Evolutionary conservation across 768 basidiomycete genomes (phyloP).

Genomic region (Trametopsis cervina): DNA sequence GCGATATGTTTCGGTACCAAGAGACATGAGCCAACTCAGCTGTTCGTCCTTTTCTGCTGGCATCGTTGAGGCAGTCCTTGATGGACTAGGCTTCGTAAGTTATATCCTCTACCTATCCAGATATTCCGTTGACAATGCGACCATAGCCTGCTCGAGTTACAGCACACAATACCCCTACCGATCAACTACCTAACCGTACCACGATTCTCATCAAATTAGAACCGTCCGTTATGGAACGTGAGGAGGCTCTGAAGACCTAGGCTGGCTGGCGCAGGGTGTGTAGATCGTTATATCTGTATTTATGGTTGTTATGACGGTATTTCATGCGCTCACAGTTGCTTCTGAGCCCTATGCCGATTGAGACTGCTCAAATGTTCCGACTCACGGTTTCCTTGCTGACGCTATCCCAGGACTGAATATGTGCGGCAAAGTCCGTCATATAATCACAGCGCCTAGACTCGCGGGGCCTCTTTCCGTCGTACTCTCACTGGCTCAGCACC

Average conservation of each 20-base stretch:
- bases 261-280: too few relatives aligned
- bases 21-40: constrained; percentile 88
- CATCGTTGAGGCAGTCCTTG: constrained; percentile 93
- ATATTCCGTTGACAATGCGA: neutral
- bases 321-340: too few relatives aligned
- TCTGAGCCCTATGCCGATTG: too few relatives aligned
- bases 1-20: constrained; percentile 87
- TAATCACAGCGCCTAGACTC: too few relatives aligned
- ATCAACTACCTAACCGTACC: constrained; percentile 74
- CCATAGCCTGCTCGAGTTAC: constrained; percentile 91
- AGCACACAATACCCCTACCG: constrained; percentile 85
- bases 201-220: constrained; percentile 98
- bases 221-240: constrained; percentile 86
- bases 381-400: too few relatives aligned
- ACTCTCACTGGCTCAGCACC: too few relatives aligned
- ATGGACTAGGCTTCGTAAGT: constrained; percentile 89
- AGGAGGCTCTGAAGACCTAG: constrained; percentile 76
- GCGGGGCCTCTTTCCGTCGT: too few relatives aligned
- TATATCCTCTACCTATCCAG: constrained; percentile 6
- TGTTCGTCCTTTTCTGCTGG: constrained; percentile 98
- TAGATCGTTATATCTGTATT: too few relatives aligned
- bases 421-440: too few relatives aligned
- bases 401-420: too few relatives aligned
- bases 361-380: too few relatives aligned
- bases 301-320: too few relatives aligned